phyloP scores from a whole-genome alignment of 225 moss, liverwort and hornwort species.

The Polytrichum formosum region DNA sequence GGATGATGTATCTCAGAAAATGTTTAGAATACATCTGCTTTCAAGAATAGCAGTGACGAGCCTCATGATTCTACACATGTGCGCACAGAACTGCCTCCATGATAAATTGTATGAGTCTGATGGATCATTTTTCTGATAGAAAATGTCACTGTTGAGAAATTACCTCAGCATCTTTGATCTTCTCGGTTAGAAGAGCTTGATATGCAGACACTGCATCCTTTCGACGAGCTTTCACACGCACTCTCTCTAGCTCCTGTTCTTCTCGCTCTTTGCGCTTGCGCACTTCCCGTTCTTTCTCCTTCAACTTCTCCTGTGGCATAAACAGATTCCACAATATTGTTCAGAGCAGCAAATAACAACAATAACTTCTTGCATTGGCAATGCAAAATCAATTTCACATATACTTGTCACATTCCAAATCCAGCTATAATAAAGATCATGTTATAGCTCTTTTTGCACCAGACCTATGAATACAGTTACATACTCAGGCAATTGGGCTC shows the following conservation, averaged over 20 bases:
- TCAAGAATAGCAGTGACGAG: too few species aligned
- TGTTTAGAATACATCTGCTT: too few species aligned
- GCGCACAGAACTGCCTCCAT: too few species aligned
- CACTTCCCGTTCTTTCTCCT: slow-evolving; percentile 79
- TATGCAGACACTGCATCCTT: slow-evolving; percentile 82
- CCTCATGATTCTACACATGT: too few species aligned
- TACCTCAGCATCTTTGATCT: slow-evolving; percentile 86
- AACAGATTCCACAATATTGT: background rate
- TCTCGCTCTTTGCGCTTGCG: slow-evolving; percentile 91
- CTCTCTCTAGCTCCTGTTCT: slow-evolving; percentile 78
- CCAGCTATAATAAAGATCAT: too few species aligned
- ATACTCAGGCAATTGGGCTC: slow-evolving; percentile 5
- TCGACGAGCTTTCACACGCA: slow-evolving; percentile 75
- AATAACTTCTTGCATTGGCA: background rate
- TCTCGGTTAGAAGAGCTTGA: slow-evolving; percentile 83
- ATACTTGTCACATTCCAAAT: too few species aligned
- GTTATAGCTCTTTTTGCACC: too few species aligned
- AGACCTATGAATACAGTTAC: background rate
- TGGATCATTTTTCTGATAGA: too few species aligned
- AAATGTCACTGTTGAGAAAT: background rate
- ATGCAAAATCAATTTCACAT: background rate
- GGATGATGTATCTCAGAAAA: too few species aligned
- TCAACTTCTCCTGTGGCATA: slow-evolving; percentile 62
- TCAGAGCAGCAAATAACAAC: background rate
- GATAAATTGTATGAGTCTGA: too few species aligned